A percentile compares a stretch with the other conserved stretches of the same genome.
Conservation (phyloP, 768 basidiomycete species). For the Chalciporus chontae region DNA sequence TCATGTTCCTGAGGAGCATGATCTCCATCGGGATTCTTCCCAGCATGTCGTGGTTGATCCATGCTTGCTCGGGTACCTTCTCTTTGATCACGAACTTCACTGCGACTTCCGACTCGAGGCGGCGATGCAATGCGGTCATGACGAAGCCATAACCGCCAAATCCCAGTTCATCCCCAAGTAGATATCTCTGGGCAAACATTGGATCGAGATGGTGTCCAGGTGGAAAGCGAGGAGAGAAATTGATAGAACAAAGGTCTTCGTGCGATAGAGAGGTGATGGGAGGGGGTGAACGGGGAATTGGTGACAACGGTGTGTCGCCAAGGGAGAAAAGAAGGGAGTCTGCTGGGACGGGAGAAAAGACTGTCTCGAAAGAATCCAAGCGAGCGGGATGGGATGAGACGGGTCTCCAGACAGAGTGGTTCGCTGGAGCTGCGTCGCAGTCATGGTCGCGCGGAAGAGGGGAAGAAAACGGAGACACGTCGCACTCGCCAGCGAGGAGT, state of each 20-base stretch:
- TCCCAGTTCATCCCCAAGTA: constrained; percentile 75
- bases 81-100: constrained; percentile 93
- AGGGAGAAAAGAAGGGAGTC: constrained; percentile 25
- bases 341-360: background rate
- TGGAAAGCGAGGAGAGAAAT: constrained; percentile 55
- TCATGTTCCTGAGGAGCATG: constrained; percentile 65
- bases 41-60: constrained; percentile 55
- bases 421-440: background rate
- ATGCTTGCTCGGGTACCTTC: constrained; percentile 49
- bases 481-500: background rate
- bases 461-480: no score
- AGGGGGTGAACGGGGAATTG: constrained; percentile 3
- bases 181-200: constrained; percentile 56
- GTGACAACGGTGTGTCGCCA: constrained; percentile 4
- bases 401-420: background rate
- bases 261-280: background rate
- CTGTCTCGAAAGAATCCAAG: background rate
- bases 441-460: background rate
- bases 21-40: constrained; percentile 80
- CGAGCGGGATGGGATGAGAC: background rate
- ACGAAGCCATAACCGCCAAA: constrained; percentile 95
- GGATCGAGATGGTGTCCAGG: constrained; percentile 55
- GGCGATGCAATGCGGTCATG: constrained; percentile 72
- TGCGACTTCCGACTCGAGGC: constrained; percentile 67
- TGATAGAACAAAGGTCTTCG: constrained; percentile 16